Conservation (phyloP, 202 grass and related monocot genomes). For the Zizania palustris region DNA sequence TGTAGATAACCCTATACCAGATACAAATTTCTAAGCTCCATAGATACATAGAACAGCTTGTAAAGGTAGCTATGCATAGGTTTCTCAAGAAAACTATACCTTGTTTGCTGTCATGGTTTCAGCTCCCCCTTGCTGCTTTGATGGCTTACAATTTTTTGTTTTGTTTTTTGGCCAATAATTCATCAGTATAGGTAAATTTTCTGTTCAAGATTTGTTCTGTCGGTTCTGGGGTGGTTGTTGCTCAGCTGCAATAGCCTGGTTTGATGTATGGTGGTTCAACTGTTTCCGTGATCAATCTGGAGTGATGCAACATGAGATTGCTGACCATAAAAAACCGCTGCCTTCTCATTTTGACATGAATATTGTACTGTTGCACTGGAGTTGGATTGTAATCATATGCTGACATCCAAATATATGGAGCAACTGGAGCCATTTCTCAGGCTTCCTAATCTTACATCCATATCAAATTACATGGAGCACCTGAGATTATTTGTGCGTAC, state of each 20-base stretch:
- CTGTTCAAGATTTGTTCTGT: constrained; percentile 13
- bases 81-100: constrained; percentile 42
- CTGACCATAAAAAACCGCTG: constrained; percentile 44
- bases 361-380: background rate
- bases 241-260: constrained; percentile 11
- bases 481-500: no score
- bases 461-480: no score
- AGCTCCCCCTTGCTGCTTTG: constrained; percentile 27
- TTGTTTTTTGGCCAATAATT: constrained; percentile 47
- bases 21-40: constrained; percentile 50
- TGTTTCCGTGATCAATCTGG: constrained; percentile 43
- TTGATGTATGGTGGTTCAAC: constrained; percentile 47
- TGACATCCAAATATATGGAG: background rate
- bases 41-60: constrained; percentile 68
- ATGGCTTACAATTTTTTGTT: constrained; percentile 46
- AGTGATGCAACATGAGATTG: constrained; percentile 55
- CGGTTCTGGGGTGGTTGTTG: constrained; percentile 13
- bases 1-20: constrained; percentile 59
- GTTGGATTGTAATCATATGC: constrained; percentile 23
- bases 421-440: background rate
- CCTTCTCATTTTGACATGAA: constrained; percentile 23
- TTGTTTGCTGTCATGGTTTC: constrained; percentile 40
- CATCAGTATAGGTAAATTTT: constrained; percentile 49
- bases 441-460: no score
- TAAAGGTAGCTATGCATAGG: constrained; percentile 63